Conservation (phyloP, 352 stramenopile genomes). For the Globisporangium cylindrosporum region DNA sequence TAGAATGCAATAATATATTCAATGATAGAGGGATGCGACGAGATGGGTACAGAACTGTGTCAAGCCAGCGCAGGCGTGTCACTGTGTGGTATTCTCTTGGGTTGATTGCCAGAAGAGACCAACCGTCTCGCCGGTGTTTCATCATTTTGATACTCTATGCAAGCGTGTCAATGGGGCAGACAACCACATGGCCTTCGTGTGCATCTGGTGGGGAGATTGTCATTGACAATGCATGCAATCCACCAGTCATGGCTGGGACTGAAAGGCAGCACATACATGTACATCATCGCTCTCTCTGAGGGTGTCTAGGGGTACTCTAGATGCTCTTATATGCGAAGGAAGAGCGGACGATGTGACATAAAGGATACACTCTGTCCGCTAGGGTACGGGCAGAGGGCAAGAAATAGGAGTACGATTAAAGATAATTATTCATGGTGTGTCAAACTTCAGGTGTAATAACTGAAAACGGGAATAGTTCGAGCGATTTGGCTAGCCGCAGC, state of each 20-base stretch:
- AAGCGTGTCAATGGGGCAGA: conserved; percentile 4
- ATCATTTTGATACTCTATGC: background rate
- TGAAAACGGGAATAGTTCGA: no score
- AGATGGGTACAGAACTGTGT: conserved; percentile 12
- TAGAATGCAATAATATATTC: background rate
- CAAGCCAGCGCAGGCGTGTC: conserved; percentile 8
- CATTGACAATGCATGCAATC: background rate
- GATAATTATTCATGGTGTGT: no score
- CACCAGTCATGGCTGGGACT: background rate
- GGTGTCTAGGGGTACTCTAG: no score
- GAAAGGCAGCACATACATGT: background rate
- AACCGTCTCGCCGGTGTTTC: background rate
- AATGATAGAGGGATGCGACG: background rate
- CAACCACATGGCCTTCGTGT: background rate
- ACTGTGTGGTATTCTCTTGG: background rate
- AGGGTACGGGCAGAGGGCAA: no score
- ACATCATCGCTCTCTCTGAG: no score
- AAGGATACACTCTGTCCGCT: no score
- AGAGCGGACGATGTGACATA: no score
- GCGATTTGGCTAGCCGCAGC: no score
- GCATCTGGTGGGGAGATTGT: background rate
- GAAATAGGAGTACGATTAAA: no score
- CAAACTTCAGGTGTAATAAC: no score
- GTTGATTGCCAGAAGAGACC: background rate
- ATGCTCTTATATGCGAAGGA: no score